Percentiles rank a stretch among this genome's conserved stretches.
Evolutionary conservation across 2,329 filamentous ascomycete genomes (phyloP).

Genomic region (Ophiostoma pallidulum): DNA sequence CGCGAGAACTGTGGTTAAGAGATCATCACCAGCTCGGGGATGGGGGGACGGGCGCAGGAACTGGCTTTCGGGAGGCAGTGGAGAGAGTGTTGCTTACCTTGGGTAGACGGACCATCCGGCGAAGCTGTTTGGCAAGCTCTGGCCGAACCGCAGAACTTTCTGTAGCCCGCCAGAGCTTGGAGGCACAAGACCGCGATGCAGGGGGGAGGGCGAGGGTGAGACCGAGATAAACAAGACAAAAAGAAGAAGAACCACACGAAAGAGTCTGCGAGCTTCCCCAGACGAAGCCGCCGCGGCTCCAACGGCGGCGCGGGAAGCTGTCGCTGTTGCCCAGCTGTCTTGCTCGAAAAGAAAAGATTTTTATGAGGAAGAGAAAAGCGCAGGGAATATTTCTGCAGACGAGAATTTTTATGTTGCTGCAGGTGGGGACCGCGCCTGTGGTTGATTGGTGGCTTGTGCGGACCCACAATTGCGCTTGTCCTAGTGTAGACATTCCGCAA

Average conservation of each 20-base stretch:
- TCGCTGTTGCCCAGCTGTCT: neutral
- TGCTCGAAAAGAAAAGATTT: slow-evolving; percentile 8
- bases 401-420: slow-evolving; percentile 10
- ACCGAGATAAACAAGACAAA: too few species aligned
- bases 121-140: neutral
- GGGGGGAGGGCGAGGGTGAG: too few species aligned
- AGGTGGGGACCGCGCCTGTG: slow-evolving; percentile 1
- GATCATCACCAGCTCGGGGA: slow-evolving; percentile 40
- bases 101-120: neutral
- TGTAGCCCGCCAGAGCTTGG: neutral
- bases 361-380: slow-evolving; percentile 2
- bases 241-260: neutral
- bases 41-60: neutral
- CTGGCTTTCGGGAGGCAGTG: neutral
- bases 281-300: too few species aligned
- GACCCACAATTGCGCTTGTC: neutral
- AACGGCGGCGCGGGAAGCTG: too few species aligned
- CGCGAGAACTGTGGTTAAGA: slow-evolving; percentile 51
- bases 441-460: slow-evolving; percentile 6
- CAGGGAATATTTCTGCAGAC: slow-evolving; percentile 1
- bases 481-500: neutral
- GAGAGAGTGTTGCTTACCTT: slow-evolving; percentile 5
- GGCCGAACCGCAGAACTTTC: neutral
- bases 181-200: too few species aligned
- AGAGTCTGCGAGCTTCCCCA: neutral